Evolutionary conservation across 805 yeast genomes (phyloP).

Genomic region (Jamesozyma lodderae): DNA sequence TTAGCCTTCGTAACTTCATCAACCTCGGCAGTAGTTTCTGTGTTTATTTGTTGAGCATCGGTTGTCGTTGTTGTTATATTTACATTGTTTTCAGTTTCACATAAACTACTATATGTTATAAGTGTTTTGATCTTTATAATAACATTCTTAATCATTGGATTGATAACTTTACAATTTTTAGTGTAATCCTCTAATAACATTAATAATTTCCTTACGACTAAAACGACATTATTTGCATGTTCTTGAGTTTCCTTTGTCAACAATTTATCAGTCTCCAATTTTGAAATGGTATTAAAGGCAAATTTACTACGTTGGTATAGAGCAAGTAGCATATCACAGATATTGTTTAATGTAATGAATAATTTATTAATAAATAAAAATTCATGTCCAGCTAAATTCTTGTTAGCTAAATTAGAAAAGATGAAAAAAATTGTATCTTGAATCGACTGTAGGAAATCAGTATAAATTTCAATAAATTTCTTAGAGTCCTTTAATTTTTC

Average conservation of each 20-base stretch:
- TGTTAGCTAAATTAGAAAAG: constrained; percentile 26
- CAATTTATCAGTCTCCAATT: neutral
- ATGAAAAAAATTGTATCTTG: constrained; percentile 26
- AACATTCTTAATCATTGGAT: constrained; percentile 13
- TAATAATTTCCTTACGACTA: constrained; percentile 19
- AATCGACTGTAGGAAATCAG: constrained; percentile 19
- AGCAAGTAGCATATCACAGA: constrained; percentile 22
- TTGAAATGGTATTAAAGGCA: constrained; percentile 4
- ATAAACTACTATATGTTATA: constrained; percentile 12
- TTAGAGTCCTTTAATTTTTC: constrained; percentile 14
- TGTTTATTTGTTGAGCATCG: neutral
- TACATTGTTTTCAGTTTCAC: constrained; percentile 1
- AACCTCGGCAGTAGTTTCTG: neutral
- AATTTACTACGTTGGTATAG: constrained; percentile 16
- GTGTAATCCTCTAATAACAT: constrained; percentile 26
- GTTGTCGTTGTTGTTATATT: neutral
- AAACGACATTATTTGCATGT: constrained; percentile 12
- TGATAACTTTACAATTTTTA: constrained; percentile 22
- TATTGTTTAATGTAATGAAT: constrained; percentile 16
- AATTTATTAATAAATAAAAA: constrained; percentile 24
- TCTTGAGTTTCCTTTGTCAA: constrained; percentile 4
- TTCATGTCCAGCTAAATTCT: constrained; percentile 27
- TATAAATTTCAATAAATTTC: constrained; percentile 14
- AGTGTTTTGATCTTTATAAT: constrained; percentile 13
- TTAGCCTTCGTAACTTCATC: neutral